Evolutionary conservation across 2,329 filamentous ascomycete species (phyloP).

Genomic region (Juglanconis oblonga): DNA sequence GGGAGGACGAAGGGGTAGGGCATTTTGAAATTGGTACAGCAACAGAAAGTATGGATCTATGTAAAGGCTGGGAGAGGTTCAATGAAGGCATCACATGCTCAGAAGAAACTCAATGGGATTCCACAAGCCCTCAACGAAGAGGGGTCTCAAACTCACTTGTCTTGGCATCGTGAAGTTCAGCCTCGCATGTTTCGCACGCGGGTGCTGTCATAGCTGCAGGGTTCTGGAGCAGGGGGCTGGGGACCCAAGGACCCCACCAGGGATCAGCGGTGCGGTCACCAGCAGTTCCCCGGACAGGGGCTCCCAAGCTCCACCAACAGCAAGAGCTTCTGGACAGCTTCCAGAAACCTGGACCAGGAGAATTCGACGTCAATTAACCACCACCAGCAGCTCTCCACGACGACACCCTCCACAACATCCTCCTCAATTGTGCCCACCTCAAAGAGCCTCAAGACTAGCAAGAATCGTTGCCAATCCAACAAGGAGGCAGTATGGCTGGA

Average conservation of each 20-base stretch:
- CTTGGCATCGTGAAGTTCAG: slow-evolving; percentile 2
- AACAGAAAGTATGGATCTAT: background rate
- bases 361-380: background rate
- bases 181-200: slow-evolving; percentile 1
- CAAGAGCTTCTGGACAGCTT: slow-evolving; percentile 16
- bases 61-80: background rate
- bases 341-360: slow-evolving; percentile 5
- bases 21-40: slow-evolving; percentile 53
- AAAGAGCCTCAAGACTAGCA: background rate
- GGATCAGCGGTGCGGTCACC: background rate
- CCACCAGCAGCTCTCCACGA: slow-evolving; percentile 2
- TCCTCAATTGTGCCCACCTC: background rate
- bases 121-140: background rate
- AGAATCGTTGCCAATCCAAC: background rate
- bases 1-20: slow-evolving; percentile 86
- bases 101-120: background rate
- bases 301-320: background rate
- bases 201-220: slow-evolving; percentile 9
- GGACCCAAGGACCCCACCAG: background rate
- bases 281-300: slow-evolving; percentile 13
- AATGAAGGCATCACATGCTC: background rate
- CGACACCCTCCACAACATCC: background rate
- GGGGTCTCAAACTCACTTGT: slow-evolving; percentile 1
- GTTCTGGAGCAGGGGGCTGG: background rate
- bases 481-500: slow-evolving; percentile 40